Evolutionary conservation across 2,329 filamentous ascomycete species (phyloP), one percentile per base, ranked within the genome.

Genomic region (Aspergillus costaricaensis): DNA sequence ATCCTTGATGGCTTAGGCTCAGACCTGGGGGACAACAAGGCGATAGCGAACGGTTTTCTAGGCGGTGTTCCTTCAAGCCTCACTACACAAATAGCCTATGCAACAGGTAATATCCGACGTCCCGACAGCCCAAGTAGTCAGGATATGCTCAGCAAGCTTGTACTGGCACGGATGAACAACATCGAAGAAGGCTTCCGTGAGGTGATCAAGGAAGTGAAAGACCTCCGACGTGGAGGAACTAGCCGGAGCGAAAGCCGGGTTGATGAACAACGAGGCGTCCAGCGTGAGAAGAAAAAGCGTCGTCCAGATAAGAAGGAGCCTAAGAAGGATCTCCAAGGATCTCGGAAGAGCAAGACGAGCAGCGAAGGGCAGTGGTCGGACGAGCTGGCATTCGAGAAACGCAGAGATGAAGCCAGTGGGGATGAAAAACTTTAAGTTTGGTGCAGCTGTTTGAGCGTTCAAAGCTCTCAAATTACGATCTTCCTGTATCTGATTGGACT

Each of bases 101-200:
- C 88, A 0, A 85, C 87, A 53, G 87, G 88, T 14, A 86, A 85
- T 19, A 76, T 87, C 56, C 84, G 83, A 48, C 74, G 68, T 77
- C 73, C 30, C 54, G 73, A 62, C 55, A 71, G 73, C 25, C 76
- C 77, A 12, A 79, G 79, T 25, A 80, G 85, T 74, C 89, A 91
- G 70, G 85, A 90, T 43, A 90, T 93, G 84, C 88, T 90, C 71
- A 85, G 88, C 67, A 86, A 91, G 58, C 83, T 96, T 49, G 90
- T 97, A 76, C 81, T 97, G 49, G 91, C 92, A 8, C 83, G 92
- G 36, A 97, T 97, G 92, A 95, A 95, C 74, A 94, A 90, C 7
- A 82, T 98, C 2, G 93, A 98, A 74, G 92, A 96, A 76, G 90
- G 92, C 14, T 94, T 98, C 74, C 85, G 90, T 2, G 91, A 96